A percentile compares a stretch with the other conserved stretches of the same genome.
Evolutionary conservation across 2,329 filamentous ascomycete species (phyloP).

Genomic region (Alternaria ventricosa): DNA sequence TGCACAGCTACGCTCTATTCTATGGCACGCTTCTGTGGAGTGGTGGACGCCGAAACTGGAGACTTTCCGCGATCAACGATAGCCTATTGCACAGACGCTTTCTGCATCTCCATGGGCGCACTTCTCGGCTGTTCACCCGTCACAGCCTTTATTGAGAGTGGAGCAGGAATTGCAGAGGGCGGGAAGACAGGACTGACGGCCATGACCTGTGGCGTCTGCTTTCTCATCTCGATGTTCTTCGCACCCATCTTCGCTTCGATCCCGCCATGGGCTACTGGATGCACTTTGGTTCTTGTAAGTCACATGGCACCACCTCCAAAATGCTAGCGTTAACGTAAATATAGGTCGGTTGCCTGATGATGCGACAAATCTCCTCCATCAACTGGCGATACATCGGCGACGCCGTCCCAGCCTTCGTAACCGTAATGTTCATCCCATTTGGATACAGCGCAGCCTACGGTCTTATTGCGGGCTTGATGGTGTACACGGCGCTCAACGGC

Average conservation of each 20-base stretch:
- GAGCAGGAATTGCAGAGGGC: conserved; percentile 86
- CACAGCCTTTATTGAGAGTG: conserved; percentile 86
- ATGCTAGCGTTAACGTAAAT: conserved; percentile 18
- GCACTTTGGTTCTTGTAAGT: conserved; percentile 76
- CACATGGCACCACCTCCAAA: background rate
- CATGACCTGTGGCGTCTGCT: conserved; percentile 79
- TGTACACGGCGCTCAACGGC: conserved; percentile 77
- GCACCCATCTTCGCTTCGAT: conserved; percentile 90
- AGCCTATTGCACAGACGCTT: conserved; percentile 83
- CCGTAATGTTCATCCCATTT: conserved; percentile 85
- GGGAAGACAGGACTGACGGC: conserved; percentile 83
- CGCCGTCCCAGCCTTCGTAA: conserved; percentile 82
- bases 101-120: conserved; percentile 80
- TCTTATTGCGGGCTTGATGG: conserved; percentile 78
- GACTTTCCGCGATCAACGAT: conserved; percentile 87
- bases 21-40: conserved; percentile 83
- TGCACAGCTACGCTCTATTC: conserved; percentile 86
- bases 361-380: conserved; percentile 73
- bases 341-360: conserved; percentile 75
- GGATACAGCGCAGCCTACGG: conserved; percentile 89
- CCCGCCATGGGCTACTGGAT: conserved; percentile 86
- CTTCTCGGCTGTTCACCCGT: conserved; percentile 80
- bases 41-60: conserved; percentile 79
- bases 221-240: conserved; percentile 88
- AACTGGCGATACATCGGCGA: conserved; percentile 90